Evolutionary conservation across 2,329 filamentous ascomycete species (phyloP).

Genomic region (Penicillium brevicompactum): DNA sequence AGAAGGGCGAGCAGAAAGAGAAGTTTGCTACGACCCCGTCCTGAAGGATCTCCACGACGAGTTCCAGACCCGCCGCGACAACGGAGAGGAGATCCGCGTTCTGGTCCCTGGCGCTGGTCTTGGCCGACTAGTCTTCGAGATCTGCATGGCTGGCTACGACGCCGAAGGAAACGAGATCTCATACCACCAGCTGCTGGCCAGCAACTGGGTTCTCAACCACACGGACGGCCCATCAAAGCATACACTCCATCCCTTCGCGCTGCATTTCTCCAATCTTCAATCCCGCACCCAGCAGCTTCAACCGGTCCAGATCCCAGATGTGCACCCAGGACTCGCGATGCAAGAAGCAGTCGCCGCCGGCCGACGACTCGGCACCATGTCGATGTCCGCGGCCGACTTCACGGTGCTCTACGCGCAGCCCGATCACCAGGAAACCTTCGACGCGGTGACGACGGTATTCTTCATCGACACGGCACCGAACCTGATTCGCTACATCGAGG

Average conservation of each 20-base stretch:
- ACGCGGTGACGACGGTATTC: slow-evolving; percentile 87
- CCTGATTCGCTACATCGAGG: slow-evolving; percentile 83
- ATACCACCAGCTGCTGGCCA: slow-evolving; percentile 92
- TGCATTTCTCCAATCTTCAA: slow-evolving; percentile 84
- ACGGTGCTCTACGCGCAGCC: slow-evolving; percentile 76
- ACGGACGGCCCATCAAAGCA: slow-evolving; percentile 64
- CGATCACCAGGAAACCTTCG: slow-evolving; percentile 64
- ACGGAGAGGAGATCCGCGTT: slow-evolving; percentile 59
- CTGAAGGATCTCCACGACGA: slow-evolving; percentile 62
- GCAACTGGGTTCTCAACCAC: slow-evolving; percentile 59
- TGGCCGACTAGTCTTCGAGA: slow-evolving; percentile 84
- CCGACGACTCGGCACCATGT: slow-evolving; percentile 67
- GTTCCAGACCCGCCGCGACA: slow-evolving; percentile 37
- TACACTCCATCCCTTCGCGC: slow-evolving; percentile 79
- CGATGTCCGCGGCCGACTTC: slow-evolving; percentile 93
- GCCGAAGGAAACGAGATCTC: slow-evolving; percentile 94
- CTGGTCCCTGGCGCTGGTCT: slow-evolving; percentile 89
- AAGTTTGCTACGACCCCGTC: slow-evolving; percentile 76
- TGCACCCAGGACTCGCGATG: slow-evolving; percentile 68
- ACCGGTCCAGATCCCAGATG: slow-evolving; percentile 74
- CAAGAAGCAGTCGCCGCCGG: slow-evolving; percentile 31
- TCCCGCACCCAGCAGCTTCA: slow-evolving; percentile 74
- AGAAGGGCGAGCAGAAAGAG: slow-evolving; percentile 72
- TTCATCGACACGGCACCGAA: slow-evolving; percentile 98
- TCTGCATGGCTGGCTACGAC: slow-evolving; percentile 71